Base-by-base conservation (phyloP, 345 rosid species). In the Aurinia saxatilis region DNA sequence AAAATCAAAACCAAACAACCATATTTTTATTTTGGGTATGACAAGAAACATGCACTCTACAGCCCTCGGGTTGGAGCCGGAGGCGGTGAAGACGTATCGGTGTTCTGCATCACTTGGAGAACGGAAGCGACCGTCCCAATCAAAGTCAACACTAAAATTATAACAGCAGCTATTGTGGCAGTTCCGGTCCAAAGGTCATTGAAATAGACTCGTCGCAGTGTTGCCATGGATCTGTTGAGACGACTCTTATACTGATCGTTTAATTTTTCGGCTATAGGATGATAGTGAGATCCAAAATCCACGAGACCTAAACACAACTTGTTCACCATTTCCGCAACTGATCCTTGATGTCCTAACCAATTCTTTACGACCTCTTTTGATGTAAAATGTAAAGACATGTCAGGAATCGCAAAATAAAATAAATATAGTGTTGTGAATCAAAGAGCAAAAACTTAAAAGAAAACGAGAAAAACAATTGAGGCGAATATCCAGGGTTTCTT, bases 111-210 rank as follows among this genome's bases (percentile, higher is more conserved):
- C 15, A 47, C 74, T 49, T 71, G 53, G 23, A 71, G 15, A 33
- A 71, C 55, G 2, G 75, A 63, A 63, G 59, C 45, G 7, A 69
- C 30, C 1, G 79, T 65, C 10, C 57, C 63, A 16, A 37, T 15
- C 7, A 68, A 27, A 27, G 72, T 65, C 33, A 73, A 60, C 9
- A 35, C 8, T 10, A 66, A 35, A 11, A 74, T 38, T 45, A 59
- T 13, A 18, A 14, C 30, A 10, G 73, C 70, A 0, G 70, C 70
- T 1, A 41, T 13, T 0, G 57, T 42, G 36, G 66, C 53, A 9
- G 66, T 52, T 39, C 62, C 65, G 39, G 67, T 73, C 81, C 81
- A 77, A 39, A 50, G 61, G 10, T 67, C 57, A 11, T 54, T 63
- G 19, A 74, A 77, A 50, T 70, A 74, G 9, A 70, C 78, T 35